These are phyloP conservation scores for Tetracladium setigerum DNA, from an alignment of 495 filamentous ascomycete genomes.

Conservation along the genomic window DNA sequence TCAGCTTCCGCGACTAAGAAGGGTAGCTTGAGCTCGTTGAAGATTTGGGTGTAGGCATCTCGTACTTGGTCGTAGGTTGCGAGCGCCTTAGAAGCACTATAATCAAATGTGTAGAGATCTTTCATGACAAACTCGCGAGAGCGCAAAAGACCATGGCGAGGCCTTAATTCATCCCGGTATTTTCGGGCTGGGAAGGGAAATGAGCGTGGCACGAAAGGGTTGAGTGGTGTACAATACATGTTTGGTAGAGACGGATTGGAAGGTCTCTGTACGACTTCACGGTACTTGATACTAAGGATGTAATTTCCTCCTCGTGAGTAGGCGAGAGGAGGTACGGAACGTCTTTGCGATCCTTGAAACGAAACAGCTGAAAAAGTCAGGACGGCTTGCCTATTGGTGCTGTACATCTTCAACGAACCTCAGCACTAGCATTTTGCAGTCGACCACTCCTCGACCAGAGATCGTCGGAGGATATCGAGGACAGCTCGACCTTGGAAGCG, in stretches of 20 bases:
- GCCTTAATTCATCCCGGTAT: constrained; percentile 86
- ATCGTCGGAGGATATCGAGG: constrained; percentile 77
- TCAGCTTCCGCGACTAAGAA: constrained; percentile 81
- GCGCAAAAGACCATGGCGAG: constrained; percentile 82
- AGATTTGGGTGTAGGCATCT: constrained; percentile 62
- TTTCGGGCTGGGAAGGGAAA: constrained; percentile 60
- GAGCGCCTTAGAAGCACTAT: constrained; percentile 52
- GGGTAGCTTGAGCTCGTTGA: constrained; percentile 76
- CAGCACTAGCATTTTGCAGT: constrained; percentile 28
- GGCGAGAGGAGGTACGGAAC: constrained; percentile 73
- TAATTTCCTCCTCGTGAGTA: constrained; percentile 97
- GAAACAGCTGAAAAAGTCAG: constrained; percentile 56
- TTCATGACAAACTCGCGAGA: constrained; percentile 96
- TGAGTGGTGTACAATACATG: constrained; percentile 48
- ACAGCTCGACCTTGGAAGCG: constrained; percentile 81
- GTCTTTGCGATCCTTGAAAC: constrained; percentile 71
- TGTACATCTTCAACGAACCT: constrained; percentile 24
- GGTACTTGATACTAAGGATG: constrained; percentile 60
- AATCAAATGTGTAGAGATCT: constrained; percentile 95
- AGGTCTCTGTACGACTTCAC: constrained; percentile 83
- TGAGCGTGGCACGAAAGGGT: constrained; percentile 2
- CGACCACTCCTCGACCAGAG: constrained; percentile 63
- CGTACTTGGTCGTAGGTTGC: constrained; percentile 71
- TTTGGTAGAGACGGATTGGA: constrained; percentile 85
- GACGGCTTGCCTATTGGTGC: not conserved